Evolutionary conservation across 2,329 filamentous ascomycete genomes (phyloP), one percentile per base, ranked within the genome.

Genomic region (Fusarium sterilihyphosum): DNA sequence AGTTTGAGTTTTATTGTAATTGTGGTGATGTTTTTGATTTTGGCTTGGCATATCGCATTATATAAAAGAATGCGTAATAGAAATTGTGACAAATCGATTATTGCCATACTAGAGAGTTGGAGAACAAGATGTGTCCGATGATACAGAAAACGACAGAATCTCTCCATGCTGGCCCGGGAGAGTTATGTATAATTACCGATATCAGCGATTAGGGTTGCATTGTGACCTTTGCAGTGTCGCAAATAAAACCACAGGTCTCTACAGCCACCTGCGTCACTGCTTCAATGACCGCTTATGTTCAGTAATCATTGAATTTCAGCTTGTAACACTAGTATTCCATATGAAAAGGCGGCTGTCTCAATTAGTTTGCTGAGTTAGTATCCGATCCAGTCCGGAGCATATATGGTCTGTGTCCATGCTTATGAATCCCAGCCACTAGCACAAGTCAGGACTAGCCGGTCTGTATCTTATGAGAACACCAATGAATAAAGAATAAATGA

Each of bases 51-150:
- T 14, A 20, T 47, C 0, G 5, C 18, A 6, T 16, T 26, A 6
- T 47, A 29, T 47, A 47, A 1, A 0, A 16, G 6, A 29, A 29
- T 47, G 0, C 12, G 20, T 10, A 0, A 29, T 0, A 20, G 12
- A 14, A 12, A 26, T 10, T 14, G 18, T 7, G 5, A 47, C 4
- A 47, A 20, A 46, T 46, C 6, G 4, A 6, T 18, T 18, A 1
- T 0, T 46, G 3, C 43, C 5, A 46, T 18, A 6, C 17, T 14
- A 26, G 7, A 10, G 8, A 20, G 5, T 1, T 5, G 2, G 8
- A 10, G 0, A 4, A 7, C 5, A 14, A 29, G 5, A 47, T 20
- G 2, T 14, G 5, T 4, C 1, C 10, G 20, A 26, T 2, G 5
- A 10, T 2, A 20, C 0, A 20, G 18, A 20, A 14, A 10, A 20